A percentile compares a stretch with the other conserved stretches of the same genome.
These are phyloP conservation scores for Cerrena zonata DNA, from an alignment of 1,284 basidiomycete genomes.

Conservation along the genomic window DNA sequence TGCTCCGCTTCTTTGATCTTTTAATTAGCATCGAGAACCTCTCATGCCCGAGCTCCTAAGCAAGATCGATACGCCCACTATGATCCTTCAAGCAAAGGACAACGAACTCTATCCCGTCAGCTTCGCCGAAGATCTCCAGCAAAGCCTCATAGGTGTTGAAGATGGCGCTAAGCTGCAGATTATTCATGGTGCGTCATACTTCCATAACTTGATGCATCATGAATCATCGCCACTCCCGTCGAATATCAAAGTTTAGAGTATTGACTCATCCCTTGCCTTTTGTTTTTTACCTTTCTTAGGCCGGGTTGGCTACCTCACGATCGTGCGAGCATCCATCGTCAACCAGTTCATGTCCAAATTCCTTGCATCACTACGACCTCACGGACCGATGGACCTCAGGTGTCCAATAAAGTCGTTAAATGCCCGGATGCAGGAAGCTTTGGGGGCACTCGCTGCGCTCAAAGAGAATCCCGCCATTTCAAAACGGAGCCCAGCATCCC, in stretches of 20 bases:
- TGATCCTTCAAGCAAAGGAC: slow-evolving; percentile 62
- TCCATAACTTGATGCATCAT: neutral
- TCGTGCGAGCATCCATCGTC: slow-evolving; percentile 54
- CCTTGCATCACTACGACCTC: slow-evolving; percentile 28
- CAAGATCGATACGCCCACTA: slow-evolving; percentile 54
- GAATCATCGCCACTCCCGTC: no score
- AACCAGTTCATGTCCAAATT: slow-evolving; percentile 63
- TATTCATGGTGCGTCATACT: slow-evolving; percentile 50
- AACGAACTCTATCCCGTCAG: slow-evolving; percentile 50
- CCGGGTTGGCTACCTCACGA: slow-evolving; percentile 38
- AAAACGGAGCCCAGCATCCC: slow-evolving; percentile 48
- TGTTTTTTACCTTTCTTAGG: slow-evolving; percentile 1
- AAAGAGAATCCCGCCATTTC: slow-evolving; percentile 42
- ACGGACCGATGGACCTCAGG: neutral
- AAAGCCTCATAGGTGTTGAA: slow-evolving; percentile 44
- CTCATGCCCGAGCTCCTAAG: slow-evolving; percentile 43
- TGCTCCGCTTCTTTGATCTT: no score
- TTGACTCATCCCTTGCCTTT: neutral
- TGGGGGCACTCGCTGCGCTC: slow-evolving; percentile 48
- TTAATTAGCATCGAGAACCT: slow-evolving; percentile 41
- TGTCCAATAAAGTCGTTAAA: slow-evolving; percentile 11
- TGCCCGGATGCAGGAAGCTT: slow-evolving; percentile 49
- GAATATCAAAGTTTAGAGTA: no score
- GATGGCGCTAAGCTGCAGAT: slow-evolving; percentile 46
- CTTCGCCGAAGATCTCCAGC: slow-evolving; percentile 50